Conservation (phyloP, 2,329 filamentous ascomycete species). For the Bimuria novae-zelandiae region DNA sequence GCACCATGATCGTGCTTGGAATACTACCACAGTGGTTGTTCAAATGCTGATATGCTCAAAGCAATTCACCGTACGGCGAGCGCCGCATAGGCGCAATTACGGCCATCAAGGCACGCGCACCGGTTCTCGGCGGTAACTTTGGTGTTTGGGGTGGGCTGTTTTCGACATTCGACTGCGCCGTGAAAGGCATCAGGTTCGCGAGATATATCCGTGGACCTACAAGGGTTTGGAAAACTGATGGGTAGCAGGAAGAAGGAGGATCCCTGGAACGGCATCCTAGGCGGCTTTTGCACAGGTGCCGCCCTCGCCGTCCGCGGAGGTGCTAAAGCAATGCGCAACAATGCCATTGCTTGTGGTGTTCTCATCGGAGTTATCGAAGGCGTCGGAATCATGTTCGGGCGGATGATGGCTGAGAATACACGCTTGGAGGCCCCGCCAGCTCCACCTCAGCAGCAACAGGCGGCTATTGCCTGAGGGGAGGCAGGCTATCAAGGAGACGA, state of each 20-base stretch:
- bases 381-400: constrained; percentile 89
- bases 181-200: constrained; percentile 68
- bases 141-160: constrained; percentile 96
- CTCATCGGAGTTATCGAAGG: constrained; percentile 93
- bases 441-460: constrained; percentile 35
- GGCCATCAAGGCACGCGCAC: constrained; percentile 93
- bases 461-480: constrained; percentile 7
- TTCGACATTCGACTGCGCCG: constrained; percentile 90
- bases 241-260: constrained; percentile 78
- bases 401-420: constrained; percentile 87
- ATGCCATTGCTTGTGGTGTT: constrained; percentile 90
- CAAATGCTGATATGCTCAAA: constrained; percentile 3
- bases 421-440: constrained; percentile 66
- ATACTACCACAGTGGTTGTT: neutral
- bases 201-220: too few relatives aligned
- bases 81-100: constrained; percentile 89
- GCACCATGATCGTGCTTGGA: neutral
- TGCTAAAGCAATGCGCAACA: constrained; percentile 85
- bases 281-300: constrained; percentile 87
- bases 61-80: constrained; percentile 70
- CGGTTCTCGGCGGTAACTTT: constrained; percentile 93
- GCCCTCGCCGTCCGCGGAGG: constrained; percentile 87
- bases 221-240: neutral
- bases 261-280: constrained; percentile 94
- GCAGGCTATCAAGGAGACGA: neutral